Conservation (phyloP, 2,329 filamentous ascomycete species). For the Colletotrichum lini region DNA sequence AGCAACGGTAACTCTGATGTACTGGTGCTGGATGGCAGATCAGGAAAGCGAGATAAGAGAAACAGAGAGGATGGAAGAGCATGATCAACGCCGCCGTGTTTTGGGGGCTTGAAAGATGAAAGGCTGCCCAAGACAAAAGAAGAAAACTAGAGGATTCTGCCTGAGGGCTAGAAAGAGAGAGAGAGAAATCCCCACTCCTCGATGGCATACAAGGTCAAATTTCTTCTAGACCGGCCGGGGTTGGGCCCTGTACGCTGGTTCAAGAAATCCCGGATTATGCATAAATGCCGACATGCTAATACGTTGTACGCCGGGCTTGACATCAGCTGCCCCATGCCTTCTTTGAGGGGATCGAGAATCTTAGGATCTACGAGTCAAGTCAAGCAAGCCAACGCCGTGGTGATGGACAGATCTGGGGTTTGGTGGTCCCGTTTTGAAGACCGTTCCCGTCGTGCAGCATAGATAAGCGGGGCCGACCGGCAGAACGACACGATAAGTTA, state of each 20-base stretch:
- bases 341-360: neutral
- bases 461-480: neutral
- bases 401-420: constrained; percentile 23
- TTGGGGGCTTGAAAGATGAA: too few species aligned
- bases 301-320: neutral
- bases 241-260: neutral
- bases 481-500: constrained; percentile 2
- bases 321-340: neutral
- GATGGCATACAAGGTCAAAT: neutral
- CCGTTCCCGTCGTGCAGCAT: neutral
- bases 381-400: neutral
- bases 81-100: too few species aligned
- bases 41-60: too few species aligned
- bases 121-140: too few species aligned
- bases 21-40: too few species aligned
- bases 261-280: neutral
- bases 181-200: too few species aligned
- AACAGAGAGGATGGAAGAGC: too few species aligned
- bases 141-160: too few species aligned
- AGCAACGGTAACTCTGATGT: too few species aligned
- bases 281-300: neutral
- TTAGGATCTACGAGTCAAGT: constrained; percentile 19
- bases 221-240: neutral
- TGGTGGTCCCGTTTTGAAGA: neutral
- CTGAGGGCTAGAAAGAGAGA: too few species aligned